Evolutionary conservation across 1,284 basidiomycete genomes (phyloP), one percentile per base, ranked within the genome.

Genomic region (Xerocomus cyaneibrunnescens): DNA sequence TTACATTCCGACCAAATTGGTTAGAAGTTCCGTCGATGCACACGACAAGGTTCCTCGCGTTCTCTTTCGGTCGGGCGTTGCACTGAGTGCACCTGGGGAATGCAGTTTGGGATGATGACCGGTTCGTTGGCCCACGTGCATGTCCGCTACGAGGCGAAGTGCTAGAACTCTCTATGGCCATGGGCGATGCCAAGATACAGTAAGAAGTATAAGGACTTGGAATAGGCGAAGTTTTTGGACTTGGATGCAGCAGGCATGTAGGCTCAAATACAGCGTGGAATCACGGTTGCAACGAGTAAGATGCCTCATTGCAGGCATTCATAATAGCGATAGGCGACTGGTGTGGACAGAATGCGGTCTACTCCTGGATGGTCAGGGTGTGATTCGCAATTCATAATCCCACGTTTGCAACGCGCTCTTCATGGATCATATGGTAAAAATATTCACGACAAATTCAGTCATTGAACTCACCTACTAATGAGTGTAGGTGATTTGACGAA

Each of bases 21-120:
- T 65, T 68, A 5, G 64, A 62, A 30, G 67, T 65, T 0, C 64
- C 64, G 30, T 65, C 64, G 5, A 69, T 68, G 48, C 64, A 69
- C 5, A 66, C 59, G 27, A 69, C 47, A 21, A 66, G 57, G 43
- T 69, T 66, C 48, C 64, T 65, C 16, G 31, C 16, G 14, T 49
- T 50, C 19, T 36, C 46, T 23, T 41, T 55, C 17, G 23, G 52
- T 32, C 28, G 43, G 32, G 21, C 8, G 22, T 51, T 62, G 45
- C 59, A 62, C 21, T 45, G 53, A n/a, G 42, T 19, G 27, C 60
- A 64, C 40, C 52, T 51, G 14, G 44, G 13, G 17, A 25, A 10
- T 3, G 37, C 22, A 31, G 54, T 19, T 5, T 3, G 47, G 6
- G 31, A 6, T 8, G 56, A 41, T 8, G 57, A 31, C 6, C 17